Conservation (phyloP, 148 eudicot species). For the Vaccinium darrowii region DNA sequence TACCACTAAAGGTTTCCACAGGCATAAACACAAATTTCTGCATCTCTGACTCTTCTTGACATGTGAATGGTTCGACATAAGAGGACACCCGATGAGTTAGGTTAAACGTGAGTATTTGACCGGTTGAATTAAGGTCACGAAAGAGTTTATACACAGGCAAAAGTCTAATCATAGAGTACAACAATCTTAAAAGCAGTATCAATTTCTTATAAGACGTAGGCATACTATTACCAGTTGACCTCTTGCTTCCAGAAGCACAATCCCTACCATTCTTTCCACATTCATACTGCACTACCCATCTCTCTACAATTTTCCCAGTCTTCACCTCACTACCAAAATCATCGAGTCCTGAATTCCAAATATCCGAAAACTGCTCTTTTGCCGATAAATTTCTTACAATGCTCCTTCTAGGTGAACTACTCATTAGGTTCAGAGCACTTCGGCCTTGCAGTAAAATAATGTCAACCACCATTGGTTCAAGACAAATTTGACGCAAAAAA, state of each 20-base stretch:
- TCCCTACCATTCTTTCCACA: slow-evolving; percentile 43
- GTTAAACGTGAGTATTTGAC: slow-evolving; percentile 54
- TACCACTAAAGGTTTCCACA: slow-evolving; percentile 74
- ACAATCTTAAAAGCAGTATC: slow-evolving; percentile 65
- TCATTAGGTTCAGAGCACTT: slow-evolving; percentile 41
- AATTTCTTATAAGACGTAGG: slow-evolving; percentile 66
- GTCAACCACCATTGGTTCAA: slow-evolving; percentile 86
- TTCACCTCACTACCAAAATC: slow-evolving; percentile 36
- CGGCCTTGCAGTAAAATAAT: slow-evolving; percentile 58
- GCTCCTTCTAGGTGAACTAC: slow-evolving; percentile 41
- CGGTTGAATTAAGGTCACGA: slow-evolving; percentile 70
- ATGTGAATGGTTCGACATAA: slow-evolving; percentile 75
- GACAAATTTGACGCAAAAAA: slow-evolving; percentile 73
- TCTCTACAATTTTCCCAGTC: slow-evolving; percentile 72
- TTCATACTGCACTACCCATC: slow-evolving; percentile 91
- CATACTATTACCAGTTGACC: slow-evolving; percentile 48
- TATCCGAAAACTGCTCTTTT: slow-evolving; percentile 36
- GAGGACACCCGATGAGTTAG: slow-evolving; percentile 70
- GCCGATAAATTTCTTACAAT: slow-evolving; percentile 28
- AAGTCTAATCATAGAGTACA: slow-evolving; percentile 72
- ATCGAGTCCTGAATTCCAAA: slow-evolving; percentile 47
- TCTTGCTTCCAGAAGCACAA: slow-evolving; percentile 43
- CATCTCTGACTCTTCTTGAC: slow-evolving; percentile 75
- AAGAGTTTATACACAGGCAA: slow-evolving; percentile 83
- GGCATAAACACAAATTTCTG: slow-evolving; percentile 63